phyloP scores from a whole-genome alignment of 306 rosid genomes.

The Dryas drummondii region DNA sequence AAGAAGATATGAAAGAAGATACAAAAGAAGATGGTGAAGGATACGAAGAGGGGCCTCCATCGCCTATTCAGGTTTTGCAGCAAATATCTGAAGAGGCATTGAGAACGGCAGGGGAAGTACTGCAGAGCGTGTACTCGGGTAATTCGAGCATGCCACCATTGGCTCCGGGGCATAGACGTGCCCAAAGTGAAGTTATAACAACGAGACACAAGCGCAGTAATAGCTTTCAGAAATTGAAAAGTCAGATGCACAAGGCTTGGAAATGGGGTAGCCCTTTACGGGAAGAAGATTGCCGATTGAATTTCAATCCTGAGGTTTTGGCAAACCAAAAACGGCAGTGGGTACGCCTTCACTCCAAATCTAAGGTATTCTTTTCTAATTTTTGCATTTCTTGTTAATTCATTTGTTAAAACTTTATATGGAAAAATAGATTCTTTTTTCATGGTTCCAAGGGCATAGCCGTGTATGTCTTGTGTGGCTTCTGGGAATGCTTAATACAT shows the following conservation, averaged over 20 bases:
- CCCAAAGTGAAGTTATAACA: constrained; percentile 56
- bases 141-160: constrained; percentile 34
- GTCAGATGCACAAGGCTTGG: constrained; percentile 71
- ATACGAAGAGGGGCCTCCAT: constrained; percentile 44
- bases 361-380: constrained; percentile 50
- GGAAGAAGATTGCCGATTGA: constrained; percentile 41
- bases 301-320: constrained; percentile 83
- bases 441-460: not conserved
- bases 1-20: constrained; percentile 38
- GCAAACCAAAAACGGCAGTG: constrained; percentile 96
- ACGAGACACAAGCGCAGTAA: constrained; percentile 40
- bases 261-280: constrained; percentile 50
- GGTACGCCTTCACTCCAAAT: constrained; percentile 86
- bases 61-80: constrained; percentile 54
- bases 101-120: constrained; percentile 67
- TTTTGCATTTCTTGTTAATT: not conserved
- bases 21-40: constrained; percentile 33
- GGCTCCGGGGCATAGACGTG: constrained; percentile 56
- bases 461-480: not conserved
- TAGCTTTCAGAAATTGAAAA: constrained; percentile 66
- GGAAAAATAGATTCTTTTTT: not conserved
- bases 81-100: constrained; percentile 65
- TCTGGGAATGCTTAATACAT: not conserved
- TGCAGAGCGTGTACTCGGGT: constrained; percentile 40
- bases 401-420: not conserved